These are phyloP conservation scores for Triangularia verruculosa DNA, from an alignment of 2,329 filamentous ascomycete genomes.

Conservation along the genomic window DNA sequence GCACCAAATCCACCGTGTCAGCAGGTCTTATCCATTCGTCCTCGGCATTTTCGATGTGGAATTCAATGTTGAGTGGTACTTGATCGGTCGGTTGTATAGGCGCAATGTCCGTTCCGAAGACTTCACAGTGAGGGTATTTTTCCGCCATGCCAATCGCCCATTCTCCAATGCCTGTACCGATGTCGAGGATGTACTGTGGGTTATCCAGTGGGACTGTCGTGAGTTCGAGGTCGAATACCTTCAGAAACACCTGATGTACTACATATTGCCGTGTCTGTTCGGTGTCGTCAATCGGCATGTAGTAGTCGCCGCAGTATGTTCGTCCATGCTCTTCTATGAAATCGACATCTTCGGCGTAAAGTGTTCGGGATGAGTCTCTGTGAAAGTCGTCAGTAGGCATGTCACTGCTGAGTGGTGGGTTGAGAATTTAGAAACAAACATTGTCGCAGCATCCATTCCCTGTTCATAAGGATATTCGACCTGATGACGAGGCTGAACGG, in stretches of 20 bases:
- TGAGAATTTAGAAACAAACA: slow-evolving; percentile 18
- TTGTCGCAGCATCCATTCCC: slow-evolving; percentile 27
- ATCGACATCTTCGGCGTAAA: slow-evolving; percentile 39
- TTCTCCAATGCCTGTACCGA: slow-evolving; percentile 58
- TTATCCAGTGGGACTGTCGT: slow-evolving; percentile 36
- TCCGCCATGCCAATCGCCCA: slow-evolving; percentile 55
- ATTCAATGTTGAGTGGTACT: slow-evolving; percentile 57
- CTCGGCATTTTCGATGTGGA: slow-evolving; percentile 59
- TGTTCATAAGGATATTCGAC: slow-evolving; percentile 23
- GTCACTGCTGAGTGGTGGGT: background rate
- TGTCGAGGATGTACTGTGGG: slow-evolving; percentile 50
- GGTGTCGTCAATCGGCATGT: slow-evolving; percentile 57
- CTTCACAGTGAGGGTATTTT: slow-evolving; percentile 50
- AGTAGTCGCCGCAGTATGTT: slow-evolving; percentile 57
- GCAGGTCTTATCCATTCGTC: slow-evolving; percentile 54
- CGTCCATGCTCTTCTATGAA: slow-evolving; percentile 55
- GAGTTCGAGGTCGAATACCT: slow-evolving; percentile 33
- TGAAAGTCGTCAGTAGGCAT: slow-evolving; percentile 12
- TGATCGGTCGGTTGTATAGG: slow-evolving; percentile 53
- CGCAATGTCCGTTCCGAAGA: slow-evolving; percentile 58
- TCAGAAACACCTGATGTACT: slow-evolving; percentile 34
- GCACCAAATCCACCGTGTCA: slow-evolving; percentile 54
- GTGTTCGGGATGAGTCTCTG: slow-evolving; percentile 34
- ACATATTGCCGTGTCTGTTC: slow-evolving; percentile 42
- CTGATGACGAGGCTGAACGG: slow-evolving; percentile 19